Evolutionary conservation across 225 moss, liverwort and hornwort genomes (phyloP), one percentile per base, ranked within the genome.

Genomic region (Asterella californica): DNA sequence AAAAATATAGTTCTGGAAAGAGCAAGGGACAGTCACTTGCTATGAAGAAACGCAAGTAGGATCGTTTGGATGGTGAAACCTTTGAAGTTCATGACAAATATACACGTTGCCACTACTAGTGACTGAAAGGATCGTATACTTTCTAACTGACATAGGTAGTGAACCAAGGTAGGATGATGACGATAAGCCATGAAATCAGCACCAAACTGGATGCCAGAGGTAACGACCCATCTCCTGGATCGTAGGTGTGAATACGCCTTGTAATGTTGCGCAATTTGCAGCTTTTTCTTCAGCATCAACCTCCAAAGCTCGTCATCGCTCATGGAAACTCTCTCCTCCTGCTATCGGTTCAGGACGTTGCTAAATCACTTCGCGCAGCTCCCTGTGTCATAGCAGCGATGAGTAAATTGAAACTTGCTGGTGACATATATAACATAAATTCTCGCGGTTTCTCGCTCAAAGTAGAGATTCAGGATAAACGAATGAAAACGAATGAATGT

Each of bases 101-200:
- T 47, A 47, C 37, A 47, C 10, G 42, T 22, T 71, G 18, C 65
- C 0, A 47, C 7, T 47, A 46, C 45, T 45, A 6, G 4, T 45
- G 15, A 50, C 48, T 50, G 14, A 27, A 18, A 15, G 27, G 29
- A 49, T 30, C 2, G 14, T 24, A 24, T 9, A 27, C 6, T 49
- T 14, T 50, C 49, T 6, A 73, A 15, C n/a, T 10, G 17, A 81
- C 91, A 81, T 69, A 94, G 92, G 15, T 93, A 99, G 83, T 99
- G 97, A 5, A 99, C 94, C 59, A 93, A 87, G 57, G 86, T 90
- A 70, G 97, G 97, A 82, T 95, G 97, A 85, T 99, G 97, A 54
- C 91, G 91, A 99, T 91, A n/a, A n/a, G n/a, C n/a, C n/a, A n/a
- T n/a, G n/a, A n/a, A n/a, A n/a, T n/a, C n/a, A n/a, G n/a, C n/a